These are phyloP conservation scores for Pseudogymnoascus sp. DNA, from an alignment of 2,329 filamentous ascomycete genomes.

Conservation along the genomic window DNA sequence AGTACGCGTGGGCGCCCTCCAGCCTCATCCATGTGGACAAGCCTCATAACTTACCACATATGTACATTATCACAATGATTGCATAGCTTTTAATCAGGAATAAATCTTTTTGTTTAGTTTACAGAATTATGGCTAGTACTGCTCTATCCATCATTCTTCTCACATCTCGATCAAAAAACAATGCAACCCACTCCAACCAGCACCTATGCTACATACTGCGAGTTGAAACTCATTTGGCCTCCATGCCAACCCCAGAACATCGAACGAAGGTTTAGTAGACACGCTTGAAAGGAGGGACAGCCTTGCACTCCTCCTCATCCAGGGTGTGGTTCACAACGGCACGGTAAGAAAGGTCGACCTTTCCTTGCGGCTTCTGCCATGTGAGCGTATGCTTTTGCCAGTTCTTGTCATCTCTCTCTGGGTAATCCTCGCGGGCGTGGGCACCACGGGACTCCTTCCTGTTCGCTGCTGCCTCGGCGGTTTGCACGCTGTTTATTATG, in stretches of 20 bases:
- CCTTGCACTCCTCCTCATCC: conserved; percentile 93
- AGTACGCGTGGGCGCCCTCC: neutral
- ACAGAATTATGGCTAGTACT: conserved; percentile 12
- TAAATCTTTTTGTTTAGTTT: conserved; percentile 8
- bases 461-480: conserved; percentile 81
- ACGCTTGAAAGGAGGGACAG: conserved; percentile 94
- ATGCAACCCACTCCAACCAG: conserved; percentile 12
- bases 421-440: conserved; percentile 93
- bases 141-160: conserved; percentile 13
- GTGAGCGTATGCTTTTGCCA: conserved; percentile 99
- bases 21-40: neutral
- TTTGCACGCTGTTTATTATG: conserved; percentile 62
- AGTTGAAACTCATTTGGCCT: conserved; percentile 9
- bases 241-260: conserved; percentile 11
- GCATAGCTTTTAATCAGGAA: neutral
- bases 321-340: conserved; percentile 75
- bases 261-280: conserved; percentile 56
- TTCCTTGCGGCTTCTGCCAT: conserved; percentile 92
- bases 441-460: conserved; percentile 96
- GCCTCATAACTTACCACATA: neutral
- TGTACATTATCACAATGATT: neutral
- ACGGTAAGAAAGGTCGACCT: conserved; percentile 82
- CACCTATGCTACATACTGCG: conserved; percentile 14
- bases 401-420: conserved; percentile 87
- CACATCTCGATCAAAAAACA: conserved; percentile 4